Percentiles rank a stretch among this genome's conserved stretches.
These are phyloP conservation scores for Seiridium cupressi DNA, from an alignment of 2,329 filamentous ascomycete species.

Conservation along the genomic window DNA sequence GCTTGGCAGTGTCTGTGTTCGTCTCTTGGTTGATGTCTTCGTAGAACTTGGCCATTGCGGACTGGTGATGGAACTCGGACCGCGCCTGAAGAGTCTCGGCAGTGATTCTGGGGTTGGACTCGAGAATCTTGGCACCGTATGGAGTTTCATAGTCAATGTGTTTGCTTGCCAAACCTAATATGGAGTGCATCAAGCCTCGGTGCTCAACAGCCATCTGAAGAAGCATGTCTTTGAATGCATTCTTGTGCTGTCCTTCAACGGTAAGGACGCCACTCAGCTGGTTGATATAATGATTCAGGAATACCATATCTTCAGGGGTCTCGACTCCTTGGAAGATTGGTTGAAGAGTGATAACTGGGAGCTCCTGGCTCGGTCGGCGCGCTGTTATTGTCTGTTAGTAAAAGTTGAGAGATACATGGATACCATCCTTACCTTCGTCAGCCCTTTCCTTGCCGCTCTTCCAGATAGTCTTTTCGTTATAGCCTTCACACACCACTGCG, in stretches of 20 bases:
- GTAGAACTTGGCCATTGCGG: conserved; percentile 52
- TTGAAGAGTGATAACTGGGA: conserved; percentile 56
- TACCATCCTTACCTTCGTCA: conserved; percentile 57
- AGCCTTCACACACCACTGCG: conserved; percentile 86
- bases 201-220: conserved; percentile 79
- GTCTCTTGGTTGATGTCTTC: conserved; percentile 41
- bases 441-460: conserved; percentile 77
- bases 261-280: conserved; percentile 79
- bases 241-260: conserved; percentile 75
- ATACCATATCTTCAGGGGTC: conserved; percentile 73
- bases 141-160: conserved; percentile 64
- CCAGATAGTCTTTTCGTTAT: conserved; percentile 84
- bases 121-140: conserved; percentile 52
- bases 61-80: conserved; percentile 54
- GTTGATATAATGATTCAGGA: conserved; percentile 80
- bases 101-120: conserved; percentile 45
- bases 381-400: conserved; percentile 34
- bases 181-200: conserved; percentile 84
- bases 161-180: conserved; percentile 78
- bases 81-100: conserved; percentile 46
- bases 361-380: conserved; percentile 44
- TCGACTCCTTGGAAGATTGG: conserved; percentile 79
- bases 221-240: conserved; percentile 82
- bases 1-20: conserved; percentile 40
- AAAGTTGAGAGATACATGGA: conserved; percentile 7